phyloP scores from a whole-genome alignment of 2,329 filamentous ascomycete genomes.

The Hypoxylon sp. region DNA sequence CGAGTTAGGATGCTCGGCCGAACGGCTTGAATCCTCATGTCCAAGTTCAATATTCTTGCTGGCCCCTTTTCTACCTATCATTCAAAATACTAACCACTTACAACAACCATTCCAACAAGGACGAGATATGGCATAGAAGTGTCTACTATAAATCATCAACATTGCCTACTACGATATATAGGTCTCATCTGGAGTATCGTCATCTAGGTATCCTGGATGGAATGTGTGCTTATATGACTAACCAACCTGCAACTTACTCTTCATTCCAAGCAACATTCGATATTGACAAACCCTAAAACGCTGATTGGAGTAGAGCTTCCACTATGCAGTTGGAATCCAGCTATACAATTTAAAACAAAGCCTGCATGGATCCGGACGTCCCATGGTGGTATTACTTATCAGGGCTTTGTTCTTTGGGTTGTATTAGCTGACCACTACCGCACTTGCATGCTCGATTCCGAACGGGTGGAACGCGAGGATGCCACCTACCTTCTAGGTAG shows the following conservation, averaged over 20 bases:
- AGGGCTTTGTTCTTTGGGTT: slow-evolving; percentile 11
- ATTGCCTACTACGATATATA: background rate
- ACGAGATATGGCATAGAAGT: background rate
- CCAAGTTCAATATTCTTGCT: slow-evolving; percentile 10
- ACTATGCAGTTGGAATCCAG: slow-evolving; percentile 10
- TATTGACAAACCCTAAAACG: slow-evolving; percentile 1
- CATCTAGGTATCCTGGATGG: background rate
- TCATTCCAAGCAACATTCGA: slow-evolving; percentile 15
- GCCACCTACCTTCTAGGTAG: slow-evolving; percentile 6
- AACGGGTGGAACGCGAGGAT: slow-evolving; percentile 38
- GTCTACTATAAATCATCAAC: background rate
- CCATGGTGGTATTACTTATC: slow-evolving; percentile 11
- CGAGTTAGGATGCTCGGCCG: slow-evolving; percentile 15
- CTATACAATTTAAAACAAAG: slow-evolving; percentile 15
- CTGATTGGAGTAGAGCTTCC: slow-evolving; percentile 3
- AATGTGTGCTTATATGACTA: background rate
- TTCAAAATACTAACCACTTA: background rate
- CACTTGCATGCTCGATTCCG: slow-evolving; percentile 34
- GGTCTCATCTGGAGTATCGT: background rate
- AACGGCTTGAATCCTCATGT: slow-evolving; percentile 2
- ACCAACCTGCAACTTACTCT: slow-evolving; percentile 2
- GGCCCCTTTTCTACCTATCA: background rate
- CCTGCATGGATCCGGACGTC: slow-evolving; percentile 21
- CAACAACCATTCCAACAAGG: background rate
- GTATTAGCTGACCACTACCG: slow-evolving; percentile 24